Evolutionary conservation across 2,329 filamentous ascomycete genomes (phyloP), one percentile per base, ranked within the genome.

Genomic region (Emergomyces africanus): DNA sequence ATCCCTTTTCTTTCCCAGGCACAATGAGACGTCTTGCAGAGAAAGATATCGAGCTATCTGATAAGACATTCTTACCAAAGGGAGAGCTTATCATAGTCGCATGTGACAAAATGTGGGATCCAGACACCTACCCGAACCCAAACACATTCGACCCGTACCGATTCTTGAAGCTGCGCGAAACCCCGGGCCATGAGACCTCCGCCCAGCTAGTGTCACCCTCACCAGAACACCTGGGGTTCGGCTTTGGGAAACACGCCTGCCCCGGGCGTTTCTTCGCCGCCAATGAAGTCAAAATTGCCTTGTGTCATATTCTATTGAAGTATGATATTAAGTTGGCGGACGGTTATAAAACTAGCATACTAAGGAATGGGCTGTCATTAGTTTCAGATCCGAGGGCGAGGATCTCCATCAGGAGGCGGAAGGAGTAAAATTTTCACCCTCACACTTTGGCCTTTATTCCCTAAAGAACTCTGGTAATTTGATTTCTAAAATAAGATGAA

Each of bases 261-360:
- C 70, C 71, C 10, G 71, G 71, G 1, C 63, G 70, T 14, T 72
- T 72, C 60, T 69, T 74, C 44, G 71, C 69, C 14, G 59, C 63
- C 9, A 67, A 67, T 39, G 68, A 70, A 59, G 65, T 72, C 56
- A 73, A 73, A 60, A 65, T 72, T 30, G 60, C 66, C 1, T 57
- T 74, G n/a, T 65, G 63, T 25, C 64, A 70, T 58, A 55, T 72
- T 25, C 59, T 72, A 44, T 59, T 71, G 30, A 66, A 69, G 58
- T 73, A 72, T 59, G 70, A 74, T 58, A 64, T 70, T 48, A 63
- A 65, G 53, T 51, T 70, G n/a, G 57, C 58, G 6, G 61, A 63
- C 61, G 66, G 57, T 15, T 51, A 39, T 44, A 33, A 56, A 18
- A 39, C 61, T 33, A 56, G 3, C 41, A 46, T 50, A 18, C 30